phyloP scores from a whole-genome alignment of 1,284 basidiomycete species.

The Ustilago tritici region DNA sequence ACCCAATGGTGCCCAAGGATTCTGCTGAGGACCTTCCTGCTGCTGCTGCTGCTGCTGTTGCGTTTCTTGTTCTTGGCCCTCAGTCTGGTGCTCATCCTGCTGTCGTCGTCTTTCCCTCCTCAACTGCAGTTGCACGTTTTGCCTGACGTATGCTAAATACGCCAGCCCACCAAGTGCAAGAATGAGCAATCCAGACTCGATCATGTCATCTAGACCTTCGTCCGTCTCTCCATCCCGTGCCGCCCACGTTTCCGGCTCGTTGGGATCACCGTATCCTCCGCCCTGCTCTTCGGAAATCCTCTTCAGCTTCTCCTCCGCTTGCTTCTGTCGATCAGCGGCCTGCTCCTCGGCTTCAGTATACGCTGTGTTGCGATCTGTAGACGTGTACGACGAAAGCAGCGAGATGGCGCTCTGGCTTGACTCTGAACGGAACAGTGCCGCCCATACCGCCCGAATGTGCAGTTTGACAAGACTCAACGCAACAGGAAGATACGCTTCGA shows the following conservation, averaged over 20 bases:
- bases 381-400: constrained; percentile 50
- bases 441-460: constrained; percentile 85
- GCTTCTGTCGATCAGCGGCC: constrained; percentile 24
- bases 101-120: constrained; percentile 45
- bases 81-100: constrained; percentile 20
- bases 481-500: constrained; percentile 89
- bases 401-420: constrained; percentile 57
- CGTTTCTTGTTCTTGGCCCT: constrained; percentile 1
- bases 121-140: constrained; percentile 55
- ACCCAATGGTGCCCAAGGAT: constrained; percentile 38
- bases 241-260: constrained; percentile 54
- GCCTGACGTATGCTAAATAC: constrained; percentile 54
- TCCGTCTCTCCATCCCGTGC: constrained; percentile 39
- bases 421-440: constrained; percentile 50
- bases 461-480: constrained; percentile 84
- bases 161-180: constrained; percentile 57
- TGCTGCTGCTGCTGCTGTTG: constrained; percentile 3
- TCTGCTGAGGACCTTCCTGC: constrained; percentile 16
- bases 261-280: constrained; percentile 52
- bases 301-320: constrained; percentile 33
- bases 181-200: constrained; percentile 58
- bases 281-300: constrained; percentile 24
- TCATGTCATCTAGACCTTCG: constrained; percentile 58
- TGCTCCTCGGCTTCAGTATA: constrained; percentile 62
- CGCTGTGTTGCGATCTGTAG: constrained; percentile 29